Conservation (phyloP, 106 monocot genomes). For the Dendrobium catenatum region DNA sequence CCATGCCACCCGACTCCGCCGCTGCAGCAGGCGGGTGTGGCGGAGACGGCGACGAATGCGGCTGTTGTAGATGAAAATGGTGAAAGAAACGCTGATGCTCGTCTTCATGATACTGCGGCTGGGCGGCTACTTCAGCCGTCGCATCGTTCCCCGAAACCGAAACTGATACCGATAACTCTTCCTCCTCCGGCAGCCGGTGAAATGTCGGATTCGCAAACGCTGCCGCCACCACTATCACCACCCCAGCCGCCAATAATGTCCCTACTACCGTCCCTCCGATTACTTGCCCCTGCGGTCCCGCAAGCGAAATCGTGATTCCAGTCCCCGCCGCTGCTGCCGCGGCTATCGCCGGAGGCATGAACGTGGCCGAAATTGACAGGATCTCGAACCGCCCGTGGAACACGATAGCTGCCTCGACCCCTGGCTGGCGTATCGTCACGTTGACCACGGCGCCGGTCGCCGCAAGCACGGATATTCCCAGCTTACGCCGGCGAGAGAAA, state of each 20-base stretch:
- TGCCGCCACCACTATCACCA: slow-evolving; percentile 17
- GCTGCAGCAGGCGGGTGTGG: neutral
- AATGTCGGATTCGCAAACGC: slow-evolving; percentile 17
- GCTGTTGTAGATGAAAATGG: neutral
- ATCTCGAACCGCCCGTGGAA: slow-evolving; percentile 32
- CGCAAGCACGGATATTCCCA: slow-evolving; percentile 42
- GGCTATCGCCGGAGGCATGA: slow-evolving; percentile 20
- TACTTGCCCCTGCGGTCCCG: slow-evolving; percentile 21
- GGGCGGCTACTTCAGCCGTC: neutral
- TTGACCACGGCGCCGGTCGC: slow-evolving; percentile 29
- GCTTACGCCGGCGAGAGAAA: slow-evolving; percentile 31
- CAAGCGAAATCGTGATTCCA: slow-evolving; percentile 10
- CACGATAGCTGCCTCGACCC: slow-evolving; percentile 2
- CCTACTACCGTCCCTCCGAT: slow-evolving; percentile 11
- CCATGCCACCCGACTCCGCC: slow-evolving; percentile 13
- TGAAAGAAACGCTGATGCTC: slow-evolving; percentile 2
- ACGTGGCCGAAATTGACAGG: slow-evolving; percentile 31
- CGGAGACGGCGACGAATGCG: neutral
- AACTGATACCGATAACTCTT: slow-evolving; percentile 3
- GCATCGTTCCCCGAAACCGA: neutral
- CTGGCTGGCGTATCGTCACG: slow-evolving; percentile 25
- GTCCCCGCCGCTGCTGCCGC: neutral
- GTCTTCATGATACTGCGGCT: neutral
- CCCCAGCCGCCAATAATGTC: slow-evolving; percentile 13
- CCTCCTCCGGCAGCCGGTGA: slow-evolving; percentile 14